Base-by-base conservation (phyloP, 2,329 filamentous ascomycete species). In the Phyllosticta citriasiana region DNA sequence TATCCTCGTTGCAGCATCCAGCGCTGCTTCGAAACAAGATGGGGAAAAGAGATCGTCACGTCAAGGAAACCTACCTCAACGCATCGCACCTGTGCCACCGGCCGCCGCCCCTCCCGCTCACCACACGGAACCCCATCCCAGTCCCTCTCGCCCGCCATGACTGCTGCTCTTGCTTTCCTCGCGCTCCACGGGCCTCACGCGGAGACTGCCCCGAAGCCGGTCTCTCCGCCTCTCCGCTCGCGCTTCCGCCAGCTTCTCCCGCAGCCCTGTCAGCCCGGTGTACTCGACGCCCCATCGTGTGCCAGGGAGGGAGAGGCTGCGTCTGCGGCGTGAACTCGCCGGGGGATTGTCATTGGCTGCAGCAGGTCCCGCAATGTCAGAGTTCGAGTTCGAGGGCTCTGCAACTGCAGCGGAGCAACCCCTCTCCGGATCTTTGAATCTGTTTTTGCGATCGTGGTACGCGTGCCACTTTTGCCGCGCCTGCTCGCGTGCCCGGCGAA, bases 141-240 rank as follows among this genome's bases (percentile, higher is more conserved):
- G 7, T 7, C 12, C 5, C 16, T 47, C 40, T 7, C 40, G n/a
- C 40, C 40, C 40, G 4, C 40, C n/a, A 2, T n/a, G 16, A 5
- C n/a, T 7, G 6, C 40, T 47, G 6, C 40, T 47, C 40, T 4
- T 4, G 14, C 40, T 47, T 16, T 7, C 14, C 40, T n/a, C 14
- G 40, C 40, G 40, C 40, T 47, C 40, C 14, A n/a, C 40, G 40
- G 40, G 40, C 40, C 16, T 47, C 40, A 47, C 40, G 1, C 80
- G 79, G 67, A 86, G 86, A 60, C 77, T 82, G 60, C 77, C 76
- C 64, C 82, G 78, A 57, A 86, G 71, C 62, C 73, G 77, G 64
- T 81, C 76, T 63, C 83, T 74, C 63, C 80, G 73, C 64, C 77
- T 79, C 68, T 85, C 80, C 57, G 77, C 75, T 64, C 73, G 77